A percentile compares a stretch with the other conserved stretches of the same genome.
Conservation (phyloP, 2,329 filamentous ascomycete species). For the Pestalotiopsis sp. region DNA sequence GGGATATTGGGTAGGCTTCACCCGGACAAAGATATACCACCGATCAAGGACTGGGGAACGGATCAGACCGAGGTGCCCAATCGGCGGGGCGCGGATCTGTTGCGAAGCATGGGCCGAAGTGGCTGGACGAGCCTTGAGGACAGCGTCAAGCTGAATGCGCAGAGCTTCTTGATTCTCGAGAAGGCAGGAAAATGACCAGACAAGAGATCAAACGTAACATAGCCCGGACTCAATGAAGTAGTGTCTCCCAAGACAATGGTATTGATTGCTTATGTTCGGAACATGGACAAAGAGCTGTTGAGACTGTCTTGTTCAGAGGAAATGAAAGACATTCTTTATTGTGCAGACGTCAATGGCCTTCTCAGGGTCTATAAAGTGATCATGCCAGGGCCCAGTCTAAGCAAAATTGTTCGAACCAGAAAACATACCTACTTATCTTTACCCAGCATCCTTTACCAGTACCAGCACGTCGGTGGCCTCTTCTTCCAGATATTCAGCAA, state of each 20-base stretch:
- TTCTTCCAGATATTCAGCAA: neutral
- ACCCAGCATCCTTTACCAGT: neutral
- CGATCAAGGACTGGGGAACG: slow-evolving; percentile 13
- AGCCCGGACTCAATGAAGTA: neutral
- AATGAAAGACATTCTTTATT: neutral
- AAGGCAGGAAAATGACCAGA: neutral
- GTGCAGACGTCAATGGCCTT: neutral
- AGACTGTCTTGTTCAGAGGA: neutral
- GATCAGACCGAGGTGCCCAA: slow-evolving; percentile 5
- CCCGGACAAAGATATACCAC: slow-evolving; percentile 27
- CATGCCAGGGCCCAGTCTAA: neutral
- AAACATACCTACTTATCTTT: neutral
- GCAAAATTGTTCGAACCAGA: neutral
- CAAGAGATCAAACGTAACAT: neutral
- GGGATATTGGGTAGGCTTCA: slow-evolving; percentile 25
- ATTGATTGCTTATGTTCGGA: neutral
- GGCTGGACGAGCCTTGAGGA: slow-evolving; percentile 22
- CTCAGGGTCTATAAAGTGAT: neutral
- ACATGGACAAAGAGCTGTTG: neutral
- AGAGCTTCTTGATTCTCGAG: slow-evolving; percentile 20
- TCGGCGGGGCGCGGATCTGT: slow-evolving; percentile 1
- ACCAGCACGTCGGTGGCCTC: neutral
- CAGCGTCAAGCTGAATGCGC: slow-evolving; percentile 24
- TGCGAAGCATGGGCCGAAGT: neutral
- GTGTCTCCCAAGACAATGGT: neutral